Evolutionary conservation across 2,329 filamentous ascomycete species (phyloP).

Genomic region (Neonectria hederae): DNA sequence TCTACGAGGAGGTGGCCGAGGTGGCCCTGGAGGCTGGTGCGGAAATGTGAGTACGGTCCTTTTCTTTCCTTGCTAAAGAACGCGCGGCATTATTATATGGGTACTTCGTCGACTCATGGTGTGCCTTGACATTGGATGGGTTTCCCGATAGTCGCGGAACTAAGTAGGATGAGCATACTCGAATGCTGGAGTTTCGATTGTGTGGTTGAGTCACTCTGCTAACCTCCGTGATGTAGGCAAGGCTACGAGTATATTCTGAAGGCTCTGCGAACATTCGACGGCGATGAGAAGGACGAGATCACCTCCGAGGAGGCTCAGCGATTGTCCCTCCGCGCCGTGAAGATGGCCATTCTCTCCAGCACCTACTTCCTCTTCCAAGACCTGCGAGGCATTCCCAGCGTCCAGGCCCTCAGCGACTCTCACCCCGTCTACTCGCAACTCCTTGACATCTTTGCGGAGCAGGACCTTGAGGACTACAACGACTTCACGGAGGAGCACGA

Average conservation of each 20-base stretch:
- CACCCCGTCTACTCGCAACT: slow-evolving; percentile 89
- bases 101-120: background rate
- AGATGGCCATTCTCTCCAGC: slow-evolving; percentile 62
- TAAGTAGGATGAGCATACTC: background rate
- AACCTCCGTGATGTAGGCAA: slow-evolving; percentile 52
- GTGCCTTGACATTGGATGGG: background rate
- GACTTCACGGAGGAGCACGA: slow-evolving; percentile 94
- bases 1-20: slow-evolving; percentile 85
- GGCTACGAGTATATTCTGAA: slow-evolving; percentile 75
- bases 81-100: background rate
- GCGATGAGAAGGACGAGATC: slow-evolving; percentile 62
- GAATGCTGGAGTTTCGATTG: background rate
- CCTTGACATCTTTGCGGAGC: slow-evolving; percentile 93
- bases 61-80: background rate
- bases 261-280: slow-evolving; percentile 69
- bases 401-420: slow-evolving; percentile 87
- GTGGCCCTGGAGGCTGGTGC: slow-evolving; percentile 82
- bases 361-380: slow-evolving; percentile 79
- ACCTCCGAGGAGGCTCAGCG: slow-evolving; percentile 68
- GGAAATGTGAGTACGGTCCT: slow-evolving; percentile 68
- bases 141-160: background rate
- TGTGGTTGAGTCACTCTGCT: slow-evolving; percentile 22
- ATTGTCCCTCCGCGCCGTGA: slow-evolving; percentile 66
- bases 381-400: slow-evolving; percentile 80
- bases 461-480: slow-evolving; percentile 93